phyloP scores from a whole-genome alignment of 768 basidiomycete species.

The Boletus vermiculosoides region DNA sequence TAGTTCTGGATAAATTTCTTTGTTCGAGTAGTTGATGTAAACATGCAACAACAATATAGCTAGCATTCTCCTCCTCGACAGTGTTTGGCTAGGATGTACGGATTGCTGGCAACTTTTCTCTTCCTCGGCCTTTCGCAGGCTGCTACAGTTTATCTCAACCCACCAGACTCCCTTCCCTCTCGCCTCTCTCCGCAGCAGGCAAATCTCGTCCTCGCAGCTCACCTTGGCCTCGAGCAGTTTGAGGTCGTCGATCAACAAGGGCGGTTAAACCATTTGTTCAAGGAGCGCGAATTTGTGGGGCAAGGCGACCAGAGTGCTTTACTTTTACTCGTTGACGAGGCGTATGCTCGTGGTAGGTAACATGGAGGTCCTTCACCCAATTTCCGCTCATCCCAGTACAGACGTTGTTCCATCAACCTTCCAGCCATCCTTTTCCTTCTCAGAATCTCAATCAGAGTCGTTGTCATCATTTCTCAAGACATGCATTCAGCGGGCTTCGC shows the following conservation, averaged over 20 bases:
- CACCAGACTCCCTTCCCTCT: slow-evolving; percentile 39
- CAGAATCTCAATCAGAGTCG: slow-evolving; percentile 31
- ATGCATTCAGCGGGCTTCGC: slow-evolving; percentile 56
- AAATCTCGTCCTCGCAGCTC: slow-evolving; percentile 59
- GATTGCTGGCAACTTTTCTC: slow-evolving; percentile 26
- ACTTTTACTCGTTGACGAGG: slow-evolving; percentile 55
- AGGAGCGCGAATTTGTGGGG: slow-evolving; percentile 55
- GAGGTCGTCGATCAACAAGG: slow-evolving; percentile 45
- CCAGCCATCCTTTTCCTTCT: slow-evolving; percentile 46
- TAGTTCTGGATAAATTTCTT: neutral
- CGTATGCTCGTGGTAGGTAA: slow-evolving; percentile 52
- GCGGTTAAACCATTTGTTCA: slow-evolving; percentile 19
- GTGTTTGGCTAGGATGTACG: slow-evolving; percentile 15
- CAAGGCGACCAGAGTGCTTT: slow-evolving; percentile 50
- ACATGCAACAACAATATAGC: neutral
- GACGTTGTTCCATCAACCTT: slow-evolving; percentile 58
- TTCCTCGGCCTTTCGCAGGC: slow-evolving; percentile 44
- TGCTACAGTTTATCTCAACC: slow-evolving; percentile 59
- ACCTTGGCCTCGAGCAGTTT: slow-evolving; percentile 69
- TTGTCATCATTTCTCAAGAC: slow-evolving; percentile 55
- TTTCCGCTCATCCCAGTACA: slow-evolving; percentile 26
- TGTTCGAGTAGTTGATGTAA: slow-evolving; percentile 9
- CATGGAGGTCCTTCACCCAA: neutral
- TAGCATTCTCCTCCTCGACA: neutral
- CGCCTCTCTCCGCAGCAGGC: slow-evolving; percentile 52